Conservation (phyloP, 2,329 filamentous ascomycete genomes). For the Cladosporium sphaerospermum region DNA sequence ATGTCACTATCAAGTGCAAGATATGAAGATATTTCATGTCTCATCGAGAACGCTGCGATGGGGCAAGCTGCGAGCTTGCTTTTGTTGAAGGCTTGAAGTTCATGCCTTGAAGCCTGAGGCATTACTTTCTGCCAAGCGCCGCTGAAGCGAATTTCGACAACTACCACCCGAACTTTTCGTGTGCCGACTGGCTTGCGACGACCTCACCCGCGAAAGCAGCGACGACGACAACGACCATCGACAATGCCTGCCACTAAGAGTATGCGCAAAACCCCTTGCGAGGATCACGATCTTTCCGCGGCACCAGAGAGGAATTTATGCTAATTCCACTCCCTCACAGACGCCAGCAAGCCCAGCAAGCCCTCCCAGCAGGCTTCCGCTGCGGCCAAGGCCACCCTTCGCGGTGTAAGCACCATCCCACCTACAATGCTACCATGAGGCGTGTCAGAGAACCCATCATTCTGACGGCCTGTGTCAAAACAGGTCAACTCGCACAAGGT, state of each 20-base stretch:
- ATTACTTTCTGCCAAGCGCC: no score
- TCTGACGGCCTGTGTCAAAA: constrained; percentile 45
- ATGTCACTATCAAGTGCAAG: no score
- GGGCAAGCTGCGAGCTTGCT: no score
- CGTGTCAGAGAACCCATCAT: constrained; percentile 46
- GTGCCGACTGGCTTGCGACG: constrained; percentile 41
- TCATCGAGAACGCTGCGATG: no score
- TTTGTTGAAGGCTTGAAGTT: no score
- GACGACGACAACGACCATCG: constrained; percentile 2
- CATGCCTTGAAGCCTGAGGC: no score
- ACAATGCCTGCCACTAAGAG: constrained; percentile 9
- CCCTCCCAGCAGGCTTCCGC: constrained; percentile 69
- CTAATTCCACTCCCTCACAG: constrained; percentile 31
- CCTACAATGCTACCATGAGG: constrained; percentile 31
- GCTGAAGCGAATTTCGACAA: no score
- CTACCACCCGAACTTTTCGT: constrained; percentile 44
- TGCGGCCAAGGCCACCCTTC: constrained; percentile 92
- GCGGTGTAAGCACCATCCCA: constrained; percentile 67
- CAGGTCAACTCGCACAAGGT: constrained; percentile 75
- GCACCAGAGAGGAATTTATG: constrained; percentile 11
- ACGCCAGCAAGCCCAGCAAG: constrained; percentile 49
- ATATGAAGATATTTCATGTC: no score
- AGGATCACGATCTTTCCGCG: neutral
- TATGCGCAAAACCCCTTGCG: constrained; percentile 1
- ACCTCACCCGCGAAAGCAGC: constrained; percentile 7